Base-by-base conservation (phyloP, 805 yeast species). In the Debaryomyces maramus region DNA sequence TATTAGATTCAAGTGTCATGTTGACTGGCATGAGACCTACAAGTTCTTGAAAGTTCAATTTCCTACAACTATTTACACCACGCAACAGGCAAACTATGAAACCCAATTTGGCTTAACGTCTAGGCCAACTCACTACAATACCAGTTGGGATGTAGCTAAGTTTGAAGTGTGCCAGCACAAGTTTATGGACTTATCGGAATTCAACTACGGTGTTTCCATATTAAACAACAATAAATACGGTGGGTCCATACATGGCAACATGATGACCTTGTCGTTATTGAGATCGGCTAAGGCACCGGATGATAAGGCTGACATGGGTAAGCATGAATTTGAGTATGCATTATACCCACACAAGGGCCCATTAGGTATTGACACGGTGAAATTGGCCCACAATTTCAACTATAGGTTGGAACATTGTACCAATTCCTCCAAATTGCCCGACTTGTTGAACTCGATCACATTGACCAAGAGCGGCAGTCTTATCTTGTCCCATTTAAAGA, bases 241-340 rank as follows among this genome's bases (percentile, higher is more conserved):
- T 6, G 95, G 88, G 50, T 76, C 95, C 1, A 83, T 90, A 14
- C 97, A 88, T 55, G 99, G 99, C n/a, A 88, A 88, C 51, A 63
- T 81, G 57, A 86, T 91, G 81, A 80, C 97, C 34, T 70, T 93
- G 36, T 87, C 96, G 1, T 67, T 93, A 45, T 67, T 91, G 54
- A 81, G 99, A 56, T 80, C 97, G 10, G 89, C 99, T 21, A 91
- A 93, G 63, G 86, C 88, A 15, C 99, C 99, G 0, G 99, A 91
- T 73, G 90, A 83, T 6, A 74, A 80, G 56, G 97, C 98, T 6
- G 99, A 91, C 60, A 88, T 93, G 86, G 98, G 97, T 3, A 57
- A 66, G 14, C 99, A 91, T 61, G 70, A 69, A 41, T 85, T 93
- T 67, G 80, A 80, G 45, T 93, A 90, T 62, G 95, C 95, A 0